phyloP scores from a whole-genome alignment of 1,284 basidiomycete species.

The Trichosporon sp. region DNA sequence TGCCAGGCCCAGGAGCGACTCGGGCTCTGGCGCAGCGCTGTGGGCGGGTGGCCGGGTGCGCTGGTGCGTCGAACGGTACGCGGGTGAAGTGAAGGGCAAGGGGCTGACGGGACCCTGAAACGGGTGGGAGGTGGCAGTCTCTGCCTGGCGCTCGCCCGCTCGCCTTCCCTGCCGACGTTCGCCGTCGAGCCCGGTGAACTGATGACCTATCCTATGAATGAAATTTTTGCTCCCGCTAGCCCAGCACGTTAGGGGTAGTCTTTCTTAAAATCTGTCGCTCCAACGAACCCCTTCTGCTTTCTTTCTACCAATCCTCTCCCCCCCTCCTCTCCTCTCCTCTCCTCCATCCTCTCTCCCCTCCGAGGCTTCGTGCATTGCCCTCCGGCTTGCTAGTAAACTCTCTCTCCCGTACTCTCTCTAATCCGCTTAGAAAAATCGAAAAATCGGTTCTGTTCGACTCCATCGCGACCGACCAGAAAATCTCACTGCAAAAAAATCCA shows the following conservation, averaged over 20 bases:
- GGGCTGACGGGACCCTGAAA: not conserved
- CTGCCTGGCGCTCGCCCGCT: not conserved
- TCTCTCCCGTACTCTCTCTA: slow-evolving; percentile 8
- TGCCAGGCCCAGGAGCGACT: not conserved
- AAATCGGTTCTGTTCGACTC: not conserved
- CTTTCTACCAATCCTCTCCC: slow-evolving; percentile 3
- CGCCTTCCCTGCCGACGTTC: not conserved
- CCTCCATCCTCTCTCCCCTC: not conserved
- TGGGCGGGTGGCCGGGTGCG: not conserved
- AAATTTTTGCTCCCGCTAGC: slow-evolving; percentile 2
- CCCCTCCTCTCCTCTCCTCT: slow-evolving; percentile 1
- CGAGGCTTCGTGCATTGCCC: slow-evolving; percentile 1
- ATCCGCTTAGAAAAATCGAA: slow-evolving; percentile 6
- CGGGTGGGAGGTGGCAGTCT: not conserved
- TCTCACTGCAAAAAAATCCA: slow-evolving; percentile 1
- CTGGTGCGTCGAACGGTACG: not conserved
- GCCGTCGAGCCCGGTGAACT: not conserved
- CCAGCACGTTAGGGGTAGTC: not conserved
- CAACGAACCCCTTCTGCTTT: not conserved
- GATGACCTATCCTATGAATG: not conserved
- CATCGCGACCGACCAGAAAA: slow-evolving; percentile 8
- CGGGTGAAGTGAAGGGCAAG: not conserved
- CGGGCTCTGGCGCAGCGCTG: not conserved
- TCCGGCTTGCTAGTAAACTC: not conserved
- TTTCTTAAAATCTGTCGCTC: slow-evolving; percentile 6